Base-by-base conservation (phyloP, 768 basidiomycete species). In the Sarcomyxa edulis region DNA sequence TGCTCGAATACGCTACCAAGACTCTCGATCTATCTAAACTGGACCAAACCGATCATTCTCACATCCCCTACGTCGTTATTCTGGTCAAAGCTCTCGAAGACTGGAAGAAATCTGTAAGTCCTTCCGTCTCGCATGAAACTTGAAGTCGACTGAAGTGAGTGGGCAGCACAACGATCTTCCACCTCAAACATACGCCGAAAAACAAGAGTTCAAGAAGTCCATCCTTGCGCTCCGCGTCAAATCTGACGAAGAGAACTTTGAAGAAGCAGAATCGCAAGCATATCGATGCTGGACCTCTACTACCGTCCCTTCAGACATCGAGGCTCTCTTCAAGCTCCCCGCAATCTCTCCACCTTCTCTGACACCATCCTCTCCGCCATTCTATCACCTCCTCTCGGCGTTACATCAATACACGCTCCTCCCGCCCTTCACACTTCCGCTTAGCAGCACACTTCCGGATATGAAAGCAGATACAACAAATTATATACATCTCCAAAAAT, bases 211-310 rank as follows among this genome's bases (percentile, higher is more conserved):
- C 71, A 92, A 93, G 53, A 62, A 72, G 23, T 39, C 38, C 3
- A 62, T 98, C 30, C 60, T 67, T n/a, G 63, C 64, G 1, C 75
- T 82, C 69, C 80, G 81, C 50, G 54, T 73, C 41, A 91, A 90
- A 51, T 49, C 62, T 0, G 96, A 99, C 54, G 92, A 98, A 54
- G 96, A 99, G 68, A 99, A 98, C 62, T 93, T 93, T 54, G 95
- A 96, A 44, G 95, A 98, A 59, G 95, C 94, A 2, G 76, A 85
- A 51, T 71, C 84, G 6, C 88, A 96, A 55, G 89, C 86, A 0
- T 94, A 88, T 58, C 79, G 87, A 19, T 76, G 76, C 39, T 93
- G 81, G 81, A 76, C 76, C 7, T 50, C 60, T 7, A 69, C 72
- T 3, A 56, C 54, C 27, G 71, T 95, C 3, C 90, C 91, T 1